Evolutionary conservation across 495 filamentous ascomycete species (phyloP).

Genomic region (Neurospora sp.): DNA sequence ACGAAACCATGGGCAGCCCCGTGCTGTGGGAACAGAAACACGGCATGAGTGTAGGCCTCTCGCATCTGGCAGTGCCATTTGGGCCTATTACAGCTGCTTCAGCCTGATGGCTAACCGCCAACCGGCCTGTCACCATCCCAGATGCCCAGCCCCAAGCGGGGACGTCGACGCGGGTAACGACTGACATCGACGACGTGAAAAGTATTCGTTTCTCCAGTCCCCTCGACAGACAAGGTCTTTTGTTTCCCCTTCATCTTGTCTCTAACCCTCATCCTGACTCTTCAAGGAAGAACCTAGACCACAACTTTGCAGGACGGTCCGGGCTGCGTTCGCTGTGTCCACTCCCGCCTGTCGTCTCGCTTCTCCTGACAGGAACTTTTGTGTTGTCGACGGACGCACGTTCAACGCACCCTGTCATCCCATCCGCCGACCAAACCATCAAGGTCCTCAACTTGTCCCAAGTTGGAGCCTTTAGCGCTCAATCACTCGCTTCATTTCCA

Average conservation of each 20-base stretch:
- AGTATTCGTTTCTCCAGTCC: not conserved
- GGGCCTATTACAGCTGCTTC: not conserved
- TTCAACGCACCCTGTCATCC: not conserved
- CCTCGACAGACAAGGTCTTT: not conserved
- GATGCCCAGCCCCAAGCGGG: too few species aligned
- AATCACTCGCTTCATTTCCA: not conserved
- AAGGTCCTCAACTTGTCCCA: not conserved
- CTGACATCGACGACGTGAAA: not conserved
- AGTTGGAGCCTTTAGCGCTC: not conserved
- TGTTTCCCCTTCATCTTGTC: not conserved
- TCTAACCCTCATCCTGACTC: not conserved
- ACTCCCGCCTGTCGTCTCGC: not conserved
- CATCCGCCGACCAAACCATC: not conserved
- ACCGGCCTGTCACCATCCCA: not conserved
- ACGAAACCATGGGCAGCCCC: not conserved
- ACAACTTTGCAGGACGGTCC: not conserved
- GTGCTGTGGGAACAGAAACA: not conserved
- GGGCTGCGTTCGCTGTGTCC: not conserved
- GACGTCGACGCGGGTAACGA: not conserved
- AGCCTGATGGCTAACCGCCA: not conserved
- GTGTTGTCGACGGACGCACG: not conserved
- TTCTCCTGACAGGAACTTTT: not conserved
- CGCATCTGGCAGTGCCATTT: not conserved
- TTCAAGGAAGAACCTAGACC: not conserved
- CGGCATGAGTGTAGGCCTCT: not conserved